Evolutionary conservation across 2,329 filamentous ascomycete species (phyloP).

Genomic region (Exophiala sideris): DNA sequence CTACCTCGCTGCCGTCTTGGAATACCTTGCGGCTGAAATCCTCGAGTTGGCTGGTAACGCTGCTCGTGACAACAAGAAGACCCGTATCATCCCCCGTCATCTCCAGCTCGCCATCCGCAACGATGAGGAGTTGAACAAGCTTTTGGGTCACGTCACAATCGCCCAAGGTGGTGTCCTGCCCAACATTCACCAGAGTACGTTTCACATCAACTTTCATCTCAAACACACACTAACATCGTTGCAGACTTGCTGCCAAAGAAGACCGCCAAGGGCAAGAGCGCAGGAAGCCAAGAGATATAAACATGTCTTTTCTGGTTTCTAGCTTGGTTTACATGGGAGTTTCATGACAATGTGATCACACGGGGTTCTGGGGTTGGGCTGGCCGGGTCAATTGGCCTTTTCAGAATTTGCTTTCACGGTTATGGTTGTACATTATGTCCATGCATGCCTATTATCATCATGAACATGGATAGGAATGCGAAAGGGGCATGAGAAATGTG

Average conservation of each 20-base stretch:
- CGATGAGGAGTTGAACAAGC: constrained; percentile 99
- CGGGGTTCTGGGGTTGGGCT: constrained; percentile 64
- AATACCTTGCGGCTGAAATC: constrained; percentile 98
- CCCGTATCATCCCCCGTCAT: constrained; percentile 98
- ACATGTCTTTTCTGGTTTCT: constrained; percentile 56
- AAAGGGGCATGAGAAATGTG: constrained; percentile 32
- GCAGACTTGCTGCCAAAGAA: constrained; percentile 98
- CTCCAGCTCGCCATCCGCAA: constrained; percentile 98
- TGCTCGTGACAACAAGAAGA: constrained; percentile 99
- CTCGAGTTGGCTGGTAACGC: constrained; percentile 98
- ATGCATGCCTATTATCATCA: constrained; percentile 40
- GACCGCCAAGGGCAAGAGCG: constrained; percentile 91
- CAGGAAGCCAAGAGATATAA: constrained; percentile 87
- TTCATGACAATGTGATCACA: constrained; percentile 61
- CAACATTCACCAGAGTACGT: constrained; percentile 95
- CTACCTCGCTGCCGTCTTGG: constrained; percentile 94
- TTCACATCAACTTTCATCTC: constrained; percentile 21
- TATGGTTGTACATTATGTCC: constrained; percentile 62
- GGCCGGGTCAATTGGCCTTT: constrained; percentile 55
- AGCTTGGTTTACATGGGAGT: constrained; percentile 68
- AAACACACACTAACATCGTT: constrained; percentile 40
- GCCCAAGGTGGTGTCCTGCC: constrained; percentile 95
- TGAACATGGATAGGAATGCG: constrained; percentile 29
- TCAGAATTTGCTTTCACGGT: constrained; percentile 37
- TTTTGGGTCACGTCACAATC: constrained; percentile 92